Evolutionary conservation across 345 rosid species (phyloP).

Genomic region (Hypericum androsaemum): DNA sequence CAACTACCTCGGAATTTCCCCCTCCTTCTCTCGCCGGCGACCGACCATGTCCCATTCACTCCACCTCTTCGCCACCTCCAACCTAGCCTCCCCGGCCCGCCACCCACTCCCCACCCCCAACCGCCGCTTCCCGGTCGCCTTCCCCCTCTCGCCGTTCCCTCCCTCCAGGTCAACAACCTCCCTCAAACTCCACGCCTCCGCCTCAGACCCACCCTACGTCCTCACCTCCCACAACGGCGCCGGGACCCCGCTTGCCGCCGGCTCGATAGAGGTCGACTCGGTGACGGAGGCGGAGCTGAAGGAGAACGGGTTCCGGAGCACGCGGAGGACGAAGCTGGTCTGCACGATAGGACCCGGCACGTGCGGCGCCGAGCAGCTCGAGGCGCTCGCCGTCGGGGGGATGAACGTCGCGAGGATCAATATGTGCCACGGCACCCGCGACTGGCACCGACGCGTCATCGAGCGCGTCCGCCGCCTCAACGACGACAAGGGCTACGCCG

Average conservation of each 20-base stretch:
- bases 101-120: conserved; percentile 26
- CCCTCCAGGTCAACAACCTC: conserved; percentile 32
- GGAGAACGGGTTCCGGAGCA: conserved; percentile 99
- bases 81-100: conserved; percentile 25
- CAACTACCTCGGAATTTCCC: not conserved
- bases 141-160: conserved; percentile 19
- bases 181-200: conserved; percentile 22
- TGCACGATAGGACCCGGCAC: conserved; percentile 96
- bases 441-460: conserved; percentile 82
- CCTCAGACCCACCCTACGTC: conserved; percentile 23
- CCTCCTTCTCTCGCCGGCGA: not conserved
- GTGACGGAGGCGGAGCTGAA: conserved; percentile 89
- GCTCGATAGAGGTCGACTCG: conserved; percentile 66
- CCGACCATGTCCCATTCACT: conserved; percentile 57
- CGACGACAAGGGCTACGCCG: conserved; percentile 93
- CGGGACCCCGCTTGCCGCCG: conserved; percentile 13
- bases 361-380: conserved; percentile 77
- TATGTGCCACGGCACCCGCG: conserved; percentile 93
- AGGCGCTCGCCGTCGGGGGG: conserved; percentile 88
- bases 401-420: conserved; percentile 96
- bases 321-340: conserved; percentile 86
- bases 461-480: conserved; percentile 74
- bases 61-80: conserved; percentile 36
- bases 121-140: conserved; percentile 23
- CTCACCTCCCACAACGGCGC: conserved; percentile 50